Base-by-base conservation (phyloP, 441 rosid species). In the Pelargonium cotyledonis region DNA sequence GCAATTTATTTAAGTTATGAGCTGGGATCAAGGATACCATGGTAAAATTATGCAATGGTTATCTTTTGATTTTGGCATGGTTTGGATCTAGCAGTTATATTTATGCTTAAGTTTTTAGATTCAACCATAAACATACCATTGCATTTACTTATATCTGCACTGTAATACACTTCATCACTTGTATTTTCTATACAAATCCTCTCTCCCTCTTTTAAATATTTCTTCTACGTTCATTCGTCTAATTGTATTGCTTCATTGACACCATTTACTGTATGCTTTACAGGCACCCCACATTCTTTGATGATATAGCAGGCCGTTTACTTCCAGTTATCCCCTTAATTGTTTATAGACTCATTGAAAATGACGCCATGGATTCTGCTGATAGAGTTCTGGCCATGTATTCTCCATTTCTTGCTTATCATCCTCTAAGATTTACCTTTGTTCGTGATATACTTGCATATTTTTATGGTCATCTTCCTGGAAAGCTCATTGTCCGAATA, bases 391-490 rank as follows among this genome's bases (percentile, higher is more conserved):
- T 94, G 83, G 81, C 73, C 1, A 10, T 79, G 57, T 89, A 86
- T 81, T 81, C 91, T 65, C 68, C 41, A 38, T 85, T 94, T 83
- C 84, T 94, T 65, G 91, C 88, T 15, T 89, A 84, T 65, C 89
- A 91, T 74, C 96, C 99, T 75, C 78, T 94, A 65, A 85, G 97
- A 77, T 94, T 91, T 80, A 80, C 96, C 72, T 88, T 94, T 82
- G 99, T 91, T 68, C 96, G 97, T 74, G 99, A 94, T 75, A 89
- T 88, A 79, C 97, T 94, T 18, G 94, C 99, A 53, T 94, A 94
- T 79, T 94, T 94, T 73, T 91, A 91, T 76, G 96, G 96, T 63
- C 90, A 87, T 83, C 96, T 94, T 74, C 89, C 94, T 61, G 89
- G 86, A 73, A 90, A 86, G 78, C 86, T 91, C 26, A 82, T 86